Conservation (phyloP, 768 basidiomycete species). For the Leccinum uliginosum region DNA sequence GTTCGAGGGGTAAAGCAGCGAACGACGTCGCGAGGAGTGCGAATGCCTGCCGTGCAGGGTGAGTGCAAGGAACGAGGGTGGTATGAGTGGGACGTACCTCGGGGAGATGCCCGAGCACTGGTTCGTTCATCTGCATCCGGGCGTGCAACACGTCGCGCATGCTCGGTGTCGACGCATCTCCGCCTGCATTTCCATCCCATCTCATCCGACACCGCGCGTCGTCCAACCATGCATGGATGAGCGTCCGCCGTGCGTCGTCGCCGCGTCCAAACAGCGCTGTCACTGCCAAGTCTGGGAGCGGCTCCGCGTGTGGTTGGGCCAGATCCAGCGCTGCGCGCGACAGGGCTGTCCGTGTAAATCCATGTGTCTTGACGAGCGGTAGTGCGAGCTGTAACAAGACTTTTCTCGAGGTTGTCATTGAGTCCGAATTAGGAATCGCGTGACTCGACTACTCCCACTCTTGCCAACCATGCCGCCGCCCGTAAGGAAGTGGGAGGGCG, state of each 20-base stretch:
- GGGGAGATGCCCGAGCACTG: constrained; percentile 59
- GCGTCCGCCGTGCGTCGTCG: constrained; percentile 56
- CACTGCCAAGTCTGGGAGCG: constrained; percentile 67
- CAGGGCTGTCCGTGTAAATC: constrained; percentile 71
- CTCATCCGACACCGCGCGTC: constrained; percentile 56
- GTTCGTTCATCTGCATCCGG: constrained; percentile 62
- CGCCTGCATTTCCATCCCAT: constrained; percentile 1
- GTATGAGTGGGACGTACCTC: constrained; percentile 45
- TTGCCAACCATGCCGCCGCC: constrained; percentile 5
- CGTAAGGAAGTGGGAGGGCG: constrained; percentile 77
- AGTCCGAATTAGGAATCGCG: background rate
- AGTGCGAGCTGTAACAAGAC: constrained; percentile 56
- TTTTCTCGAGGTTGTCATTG: constrained; percentile 14
- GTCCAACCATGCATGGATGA: constrained; percentile 73
- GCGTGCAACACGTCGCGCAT: constrained; percentile 51
- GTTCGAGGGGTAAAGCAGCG: constrained; percentile 50
- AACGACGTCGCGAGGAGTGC: constrained; percentile 59
- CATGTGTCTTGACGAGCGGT: constrained; percentile 60
- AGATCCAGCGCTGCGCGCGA: constrained; percentile 59
- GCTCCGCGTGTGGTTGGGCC: constrained; percentile 45
- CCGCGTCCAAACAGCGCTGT: constrained; percentile 71
- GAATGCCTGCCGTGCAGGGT: constrained; percentile 50
- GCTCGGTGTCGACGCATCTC: constrained; percentile 9
- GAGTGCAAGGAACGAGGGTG: background rate
- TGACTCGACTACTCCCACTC: background rate